Conservation (phyloP, 108 stramenopile species). For the Cyclotella atomus region DNA sequence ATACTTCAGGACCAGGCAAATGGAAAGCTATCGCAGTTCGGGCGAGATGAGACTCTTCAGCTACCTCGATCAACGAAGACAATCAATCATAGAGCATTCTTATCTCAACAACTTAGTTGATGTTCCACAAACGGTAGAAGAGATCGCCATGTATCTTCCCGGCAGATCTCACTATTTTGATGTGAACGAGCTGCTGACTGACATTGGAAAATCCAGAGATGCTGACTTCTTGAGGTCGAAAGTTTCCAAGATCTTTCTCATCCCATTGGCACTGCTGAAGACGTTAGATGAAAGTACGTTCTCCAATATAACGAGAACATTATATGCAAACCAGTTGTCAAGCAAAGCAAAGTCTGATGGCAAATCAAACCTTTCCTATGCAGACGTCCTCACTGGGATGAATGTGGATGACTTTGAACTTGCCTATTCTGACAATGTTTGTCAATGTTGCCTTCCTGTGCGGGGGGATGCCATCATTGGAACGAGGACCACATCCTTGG, state of each 20-base stretch:
- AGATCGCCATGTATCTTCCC: conserved; percentile 64
- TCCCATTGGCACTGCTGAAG: conserved; percentile 60
- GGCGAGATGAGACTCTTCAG: conserved; percentile 79
- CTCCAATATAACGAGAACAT: conserved; percentile 21
- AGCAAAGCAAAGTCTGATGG: conserved; percentile 25
- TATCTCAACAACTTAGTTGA: conserved; percentile 60
- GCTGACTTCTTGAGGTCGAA: conserved; percentile 63
- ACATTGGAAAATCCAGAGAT: conserved; percentile 75
- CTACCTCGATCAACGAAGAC: conserved; percentile 69
- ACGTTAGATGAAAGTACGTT: conserved; percentile 53
- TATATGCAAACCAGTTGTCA: conserved; percentile 42
- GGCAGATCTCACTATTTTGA: conserved; percentile 71
- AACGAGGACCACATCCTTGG: conserved; percentile 46
- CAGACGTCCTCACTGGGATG: conserved; percentile 20
- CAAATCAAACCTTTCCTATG: conserved; percentile 8
- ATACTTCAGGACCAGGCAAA: conserved; percentile 81
- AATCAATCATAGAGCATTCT: conserved; percentile 62
- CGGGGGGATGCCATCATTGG: conserved; percentile 84
- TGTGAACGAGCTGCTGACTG: conserved; percentile 67
- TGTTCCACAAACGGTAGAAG: conserved; percentile 60
- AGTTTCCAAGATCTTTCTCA: conserved; percentile 78
- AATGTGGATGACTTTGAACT: conserved; percentile 40
- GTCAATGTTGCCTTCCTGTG: conserved; percentile 75
- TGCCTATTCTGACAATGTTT: conserved; percentile 81
- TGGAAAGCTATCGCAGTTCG: conserved; percentile 72